These are phyloP conservation scores for Hemerocallis citrina DNA, from an alignment of 106 monocot genomes.

Conservation along the genomic window DNA sequence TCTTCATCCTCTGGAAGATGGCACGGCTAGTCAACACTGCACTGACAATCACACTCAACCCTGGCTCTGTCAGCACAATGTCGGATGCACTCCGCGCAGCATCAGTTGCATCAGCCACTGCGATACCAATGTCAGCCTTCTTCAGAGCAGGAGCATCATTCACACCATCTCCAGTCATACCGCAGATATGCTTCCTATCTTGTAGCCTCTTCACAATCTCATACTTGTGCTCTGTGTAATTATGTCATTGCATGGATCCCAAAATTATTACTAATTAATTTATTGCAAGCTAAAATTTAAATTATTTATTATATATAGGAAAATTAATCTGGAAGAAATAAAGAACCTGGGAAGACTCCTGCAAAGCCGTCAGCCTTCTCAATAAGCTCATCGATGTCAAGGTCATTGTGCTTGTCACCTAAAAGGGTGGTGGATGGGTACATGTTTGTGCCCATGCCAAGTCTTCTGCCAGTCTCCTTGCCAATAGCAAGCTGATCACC, in stretches of 20 bases:
- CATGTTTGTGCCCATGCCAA: conserved; percentile 60
- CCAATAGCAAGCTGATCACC: conserved; percentile 56
- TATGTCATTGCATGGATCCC: too few species aligned
- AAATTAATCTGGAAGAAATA: too few species aligned
- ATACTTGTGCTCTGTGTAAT: conserved; percentile 16
- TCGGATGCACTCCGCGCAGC: conserved; percentile 5
- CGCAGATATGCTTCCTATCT: conserved; percentile 14
- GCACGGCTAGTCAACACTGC: conserved; percentile 7
- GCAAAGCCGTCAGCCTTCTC: conserved; percentile 56
- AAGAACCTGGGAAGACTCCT: conserved; percentile 46
- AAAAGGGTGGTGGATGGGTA: conserved; percentile 48
- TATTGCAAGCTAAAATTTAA: too few species aligned
- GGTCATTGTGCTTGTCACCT: conserved; percentile 22
- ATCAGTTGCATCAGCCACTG: conserved; percentile 5
- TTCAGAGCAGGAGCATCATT: conserved; percentile 46
- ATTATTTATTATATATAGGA: too few species aligned
- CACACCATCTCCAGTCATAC: conserved; percentile 9
- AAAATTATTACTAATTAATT: too few species aligned
- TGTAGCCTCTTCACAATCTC: conserved; percentile 12
- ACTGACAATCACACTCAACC: conserved; percentile 11
- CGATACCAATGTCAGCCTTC: conserved; percentile 70
- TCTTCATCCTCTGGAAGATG: conserved; percentile 15
- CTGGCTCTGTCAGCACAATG: conserved; percentile 9
- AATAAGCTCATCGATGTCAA: too few species aligned
- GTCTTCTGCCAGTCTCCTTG: conserved; percentile 45